Evolutionary conservation across 1,139 yeast species (phyloP).

Genomic region (Geotrichum candidum): DNA sequence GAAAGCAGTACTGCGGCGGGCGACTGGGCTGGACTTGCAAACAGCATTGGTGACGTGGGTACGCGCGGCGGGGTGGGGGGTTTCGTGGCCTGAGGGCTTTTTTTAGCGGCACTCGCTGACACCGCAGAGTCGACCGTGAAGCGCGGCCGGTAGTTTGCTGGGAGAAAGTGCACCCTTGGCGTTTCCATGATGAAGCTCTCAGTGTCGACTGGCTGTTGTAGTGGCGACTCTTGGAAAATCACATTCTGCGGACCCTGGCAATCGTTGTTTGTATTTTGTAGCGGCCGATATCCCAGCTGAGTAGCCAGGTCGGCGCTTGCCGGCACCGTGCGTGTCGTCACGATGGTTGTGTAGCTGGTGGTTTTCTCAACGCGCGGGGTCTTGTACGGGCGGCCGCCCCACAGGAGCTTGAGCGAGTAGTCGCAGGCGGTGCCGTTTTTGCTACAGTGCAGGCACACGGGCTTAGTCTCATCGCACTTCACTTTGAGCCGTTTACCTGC

Average conservation of each 20-base stretch:
- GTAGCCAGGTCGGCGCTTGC: constrained; percentile 11
- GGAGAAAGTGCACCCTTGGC: neutral
- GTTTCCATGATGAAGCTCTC: constrained; percentile 22
- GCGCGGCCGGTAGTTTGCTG: neutral
- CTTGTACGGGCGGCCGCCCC: constrained; percentile 74
- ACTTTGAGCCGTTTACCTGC: constrained; percentile 24
- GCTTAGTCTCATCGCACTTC: constrained; percentile 63
- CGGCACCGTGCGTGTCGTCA: neutral
- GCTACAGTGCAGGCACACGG: constrained; percentile 54
- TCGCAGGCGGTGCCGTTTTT: constrained; percentile 51
- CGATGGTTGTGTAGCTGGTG: neutral
- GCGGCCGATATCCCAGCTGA: constrained; percentile 23
- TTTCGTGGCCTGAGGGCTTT: neutral
- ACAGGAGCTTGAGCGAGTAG: constrained; percentile 56
- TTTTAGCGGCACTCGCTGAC: neutral
- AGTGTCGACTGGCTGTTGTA: constrained; percentile 20
- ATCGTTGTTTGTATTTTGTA: constrained; percentile 13
- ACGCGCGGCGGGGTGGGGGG: neutral
- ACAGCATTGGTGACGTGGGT: neutral
- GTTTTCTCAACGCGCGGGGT: constrained; percentile 22
- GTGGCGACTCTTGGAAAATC: constrained; percentile 16
- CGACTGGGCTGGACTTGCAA: neutral
- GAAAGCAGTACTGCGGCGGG: neutral
- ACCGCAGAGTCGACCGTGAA: neutral
- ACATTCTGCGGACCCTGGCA: neutral